Percentiles rank a stretch among this genome's conserved stretches.
These are phyloP conservation scores for Aspergillus ellipticus DNA, from an alignment of 495 filamentous ascomycete species.

Conservation along the genomic window DNA sequence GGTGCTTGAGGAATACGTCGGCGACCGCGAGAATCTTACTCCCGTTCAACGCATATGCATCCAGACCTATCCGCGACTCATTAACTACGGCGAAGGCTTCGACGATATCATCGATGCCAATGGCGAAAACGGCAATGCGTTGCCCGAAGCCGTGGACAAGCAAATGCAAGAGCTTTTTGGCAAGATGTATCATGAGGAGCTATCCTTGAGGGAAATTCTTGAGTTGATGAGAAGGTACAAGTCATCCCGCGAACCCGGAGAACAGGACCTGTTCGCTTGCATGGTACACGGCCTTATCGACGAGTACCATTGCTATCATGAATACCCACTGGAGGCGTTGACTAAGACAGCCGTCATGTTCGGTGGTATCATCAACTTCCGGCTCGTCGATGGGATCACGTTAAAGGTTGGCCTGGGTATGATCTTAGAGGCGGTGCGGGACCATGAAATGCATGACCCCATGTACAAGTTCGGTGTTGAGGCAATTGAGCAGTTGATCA, in stretches of 20 bases:
- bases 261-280: constrained; percentile 93
- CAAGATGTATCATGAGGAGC: constrained; percentile 88
- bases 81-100: constrained; percentile 90
- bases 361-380: constrained; percentile 91
- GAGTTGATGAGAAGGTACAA: constrained; percentile 80
- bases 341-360: constrained; percentile 96
- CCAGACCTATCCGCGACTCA: constrained; percentile 87
- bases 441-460: constrained; percentile 70
- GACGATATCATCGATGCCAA: constrained; percentile 88
- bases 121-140: constrained; percentile 69
- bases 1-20: constrained; percentile 65
- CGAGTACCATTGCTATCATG: constrained; percentile 90
- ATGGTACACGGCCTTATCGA: constrained; percentile 99
- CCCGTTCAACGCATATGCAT: constrained; percentile 80
- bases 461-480: constrained; percentile 99
- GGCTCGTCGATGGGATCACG: constrained; percentile 82
- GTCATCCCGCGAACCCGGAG: constrained; percentile 71
- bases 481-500: constrained; percentile 81
- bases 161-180: constrained; percentile 97
- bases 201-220: constrained; percentile 75
- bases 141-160: constrained; percentile 73
- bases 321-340: constrained; percentile 89
- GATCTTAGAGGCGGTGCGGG: constrained; percentile 90
- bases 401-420: constrained; percentile 89
- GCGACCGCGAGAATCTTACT: constrained; percentile 53